Evolutionary conservation across 257 asterid species (phyloP), one percentile per base, ranked within the genome.

Genomic region (Jacaranda copaia): DNA sequence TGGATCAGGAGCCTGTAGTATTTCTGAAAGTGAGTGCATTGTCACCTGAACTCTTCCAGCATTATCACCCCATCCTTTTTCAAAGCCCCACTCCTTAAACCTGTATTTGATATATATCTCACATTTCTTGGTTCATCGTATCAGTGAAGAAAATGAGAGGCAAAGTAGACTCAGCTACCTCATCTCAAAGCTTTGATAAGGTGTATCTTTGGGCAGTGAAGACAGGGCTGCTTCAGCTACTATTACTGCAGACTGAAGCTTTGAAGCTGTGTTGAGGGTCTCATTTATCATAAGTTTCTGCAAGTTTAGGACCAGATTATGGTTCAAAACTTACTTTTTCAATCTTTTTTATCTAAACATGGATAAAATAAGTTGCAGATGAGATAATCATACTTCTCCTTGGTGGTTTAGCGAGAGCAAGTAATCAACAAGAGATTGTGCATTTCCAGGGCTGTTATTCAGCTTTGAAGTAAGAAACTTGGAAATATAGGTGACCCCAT

Each of bases 211-310:
- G 3, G 93, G 92, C n/a, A 88, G 85, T 40, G 84, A 39, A 45
- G 90, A 77, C 52, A 94, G 82, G 8, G 93, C 91, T 16, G 90
- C 88, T 67, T 92, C 95, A 38, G 97, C 98, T 58, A 87, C 84
- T 48, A 92, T 84, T 52, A 94, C 43, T 48, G 98, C 93, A 14
- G 83, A 81, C 75, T 92, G 97, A 80, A 94, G 93, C 96, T 89
- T 90, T 38, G 87, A 55, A 32, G 81, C 89, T 5, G 93, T 88
- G 86, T 76, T 87, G 62, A 94, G 84, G 56, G 79, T 89, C 88
- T 94, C 97, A 73, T 91, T 90, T 82, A 94, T 86, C 95, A 94
- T 90, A 25, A 94, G 91, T 16, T 89, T 90, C 98, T 94, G 92
- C 86, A 85, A 68, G 36, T 49, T 70, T 16, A 38, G 35, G 40